Conservation (phyloP, 805 yeast genomes). For the Candida andamanensis region DNA sequence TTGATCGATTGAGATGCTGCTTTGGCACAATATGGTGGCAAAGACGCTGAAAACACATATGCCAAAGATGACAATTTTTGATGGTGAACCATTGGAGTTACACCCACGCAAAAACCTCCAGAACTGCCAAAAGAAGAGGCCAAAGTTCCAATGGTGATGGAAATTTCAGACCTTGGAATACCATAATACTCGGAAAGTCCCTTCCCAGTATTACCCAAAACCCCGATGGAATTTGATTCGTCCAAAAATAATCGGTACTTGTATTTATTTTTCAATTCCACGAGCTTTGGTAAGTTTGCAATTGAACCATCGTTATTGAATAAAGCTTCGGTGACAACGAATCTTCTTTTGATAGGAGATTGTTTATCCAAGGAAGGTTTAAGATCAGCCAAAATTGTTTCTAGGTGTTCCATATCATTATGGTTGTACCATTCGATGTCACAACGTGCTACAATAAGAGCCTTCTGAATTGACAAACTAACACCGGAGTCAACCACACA, state of each 20-base stretch:
- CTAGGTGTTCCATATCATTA: slow-evolving; percentile 81
- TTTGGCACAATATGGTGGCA: slow-evolving; percentile 86
- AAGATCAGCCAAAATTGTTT: slow-evolving; percentile 57
- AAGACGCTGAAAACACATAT: slow-evolving; percentile 88
- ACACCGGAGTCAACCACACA: slow-evolving; percentile 82
- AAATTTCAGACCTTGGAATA: slow-evolving; percentile 66
- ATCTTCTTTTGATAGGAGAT: slow-evolving; percentile 79
- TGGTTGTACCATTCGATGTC: slow-evolving; percentile 81
- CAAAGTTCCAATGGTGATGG: slow-evolving; percentile 83
- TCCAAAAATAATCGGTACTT: slow-evolving; percentile 86
- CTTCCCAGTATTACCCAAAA: slow-evolving; percentile 77
- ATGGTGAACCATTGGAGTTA: slow-evolving; percentile 75
- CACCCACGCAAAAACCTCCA: slow-evolving; percentile 94
- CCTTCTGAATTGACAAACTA: slow-evolving; percentile 78
- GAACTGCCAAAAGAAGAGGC: slow-evolving; percentile 77
- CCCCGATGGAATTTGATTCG: slow-evolving; percentile 83
- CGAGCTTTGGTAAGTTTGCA: slow-evolving; percentile 61
- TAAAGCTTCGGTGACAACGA: slow-evolving; percentile 86
- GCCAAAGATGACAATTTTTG: slow-evolving; percentile 89
- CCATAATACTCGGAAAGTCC: slow-evolving; percentile 76
- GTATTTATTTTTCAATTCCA: slow-evolving; percentile 71
- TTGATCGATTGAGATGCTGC: slow-evolving; percentile 49
- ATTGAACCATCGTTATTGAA: slow-evolving; percentile 79
- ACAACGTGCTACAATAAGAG: slow-evolving; percentile 80
- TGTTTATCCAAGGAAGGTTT: slow-evolving; percentile 57